phyloP scores from a whole-genome alignment of 257 asterid species.

The Solanum tacnaense region DNA sequence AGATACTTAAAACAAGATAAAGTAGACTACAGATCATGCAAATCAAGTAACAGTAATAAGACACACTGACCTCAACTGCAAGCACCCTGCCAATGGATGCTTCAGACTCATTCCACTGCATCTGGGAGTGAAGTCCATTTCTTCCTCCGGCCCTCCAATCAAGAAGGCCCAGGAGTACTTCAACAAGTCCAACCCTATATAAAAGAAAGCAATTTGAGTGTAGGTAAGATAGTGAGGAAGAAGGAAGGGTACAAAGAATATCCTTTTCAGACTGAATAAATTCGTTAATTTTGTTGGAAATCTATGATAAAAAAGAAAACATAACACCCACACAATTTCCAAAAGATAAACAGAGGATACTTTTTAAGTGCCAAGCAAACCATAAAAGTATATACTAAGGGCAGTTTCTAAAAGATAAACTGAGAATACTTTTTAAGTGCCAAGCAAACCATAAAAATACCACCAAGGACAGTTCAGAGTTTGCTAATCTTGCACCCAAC shows the following conservation, averaged over 20 bases:
- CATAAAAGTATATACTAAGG: not conserved
- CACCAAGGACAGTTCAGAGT: not conserved
- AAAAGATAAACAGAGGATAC: not conserved
- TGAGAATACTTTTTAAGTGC: not conserved
- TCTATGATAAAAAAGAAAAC: not conserved
- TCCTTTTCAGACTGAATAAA: not conserved
- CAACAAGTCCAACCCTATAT: conserved; percentile 93
- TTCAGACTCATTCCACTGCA: conserved; percentile 99
- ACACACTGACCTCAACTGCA: conserved; percentile 71
- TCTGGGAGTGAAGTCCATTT: conserved; percentile 67
- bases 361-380: not conserved
- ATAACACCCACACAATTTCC: not conserved
- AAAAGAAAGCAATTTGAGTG: not conserved
- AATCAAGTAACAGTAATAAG: not conserved
- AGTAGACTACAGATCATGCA: not conserved
- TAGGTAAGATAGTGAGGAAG: not conserved
- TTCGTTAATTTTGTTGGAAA: not conserved
- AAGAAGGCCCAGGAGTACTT: conserved; percentile 96
- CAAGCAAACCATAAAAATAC: not conserved
- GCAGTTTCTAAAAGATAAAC: not conserved
- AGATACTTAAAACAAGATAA: not conserved
- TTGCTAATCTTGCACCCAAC: not conserved
- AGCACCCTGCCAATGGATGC: conserved; percentile 92
- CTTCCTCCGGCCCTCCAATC: conserved; percentile 99
- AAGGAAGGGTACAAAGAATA: not conserved